Conservation (phyloP, 2,329 filamentous ascomycete genomes). For the Rhynchosporium agropyri region DNA sequence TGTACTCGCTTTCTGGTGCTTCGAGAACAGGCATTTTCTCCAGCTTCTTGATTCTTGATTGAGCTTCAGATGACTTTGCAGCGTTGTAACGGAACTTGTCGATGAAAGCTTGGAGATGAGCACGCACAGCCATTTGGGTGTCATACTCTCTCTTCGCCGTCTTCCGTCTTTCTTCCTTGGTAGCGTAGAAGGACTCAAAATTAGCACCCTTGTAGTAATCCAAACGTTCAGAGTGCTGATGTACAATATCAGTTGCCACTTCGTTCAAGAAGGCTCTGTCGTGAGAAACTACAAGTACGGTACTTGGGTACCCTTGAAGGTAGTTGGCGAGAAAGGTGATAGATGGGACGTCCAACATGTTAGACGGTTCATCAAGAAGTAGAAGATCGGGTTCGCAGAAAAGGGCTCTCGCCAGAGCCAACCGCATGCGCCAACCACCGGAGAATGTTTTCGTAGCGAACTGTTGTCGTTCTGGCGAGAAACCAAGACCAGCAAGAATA, state of each 20-base stretch:
- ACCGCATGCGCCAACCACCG: slow-evolving; percentile 98
- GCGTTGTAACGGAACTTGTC: slow-evolving; percentile 99
- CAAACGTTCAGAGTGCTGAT: slow-evolving; percentile 94
- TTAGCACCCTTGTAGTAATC: slow-evolving; percentile 99
- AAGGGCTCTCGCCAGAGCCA: slow-evolving; percentile 89
- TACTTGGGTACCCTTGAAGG: slow-evolving; percentile 90
- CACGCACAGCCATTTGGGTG: slow-evolving; percentile 92
- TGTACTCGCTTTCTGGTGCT: slow-evolving; percentile 90
- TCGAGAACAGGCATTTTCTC: slow-evolving; percentile 95
- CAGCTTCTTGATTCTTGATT: slow-evolving; percentile 98
- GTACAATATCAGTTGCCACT: slow-evolving; percentile 97
- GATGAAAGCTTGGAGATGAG: slow-evolving; percentile 96
- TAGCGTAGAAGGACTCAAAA: slow-evolving; percentile 96
- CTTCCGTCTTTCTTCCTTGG: slow-evolving; percentile 95
- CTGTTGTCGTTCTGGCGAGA: slow-evolving; percentile 90
- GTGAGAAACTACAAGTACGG: slow-evolving; percentile 95
- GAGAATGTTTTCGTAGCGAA: slow-evolving; percentile 97
- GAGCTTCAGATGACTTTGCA: slow-evolving; percentile 96
- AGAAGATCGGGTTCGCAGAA: slow-evolving; percentile 98
- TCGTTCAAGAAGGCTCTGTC: slow-evolving; percentile 99
- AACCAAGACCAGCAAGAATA: slow-evolving; percentile 94
- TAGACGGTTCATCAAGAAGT: slow-evolving; percentile 97
- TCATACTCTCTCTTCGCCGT: slow-evolving; percentile 96
- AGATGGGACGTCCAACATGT: slow-evolving; percentile 99
- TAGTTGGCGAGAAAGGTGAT: slow-evolving; percentile 98